Base-by-base conservation (phyloP, 2,329 filamentous ascomycete species). In the Dryadomyces sulphureus region DNA sequence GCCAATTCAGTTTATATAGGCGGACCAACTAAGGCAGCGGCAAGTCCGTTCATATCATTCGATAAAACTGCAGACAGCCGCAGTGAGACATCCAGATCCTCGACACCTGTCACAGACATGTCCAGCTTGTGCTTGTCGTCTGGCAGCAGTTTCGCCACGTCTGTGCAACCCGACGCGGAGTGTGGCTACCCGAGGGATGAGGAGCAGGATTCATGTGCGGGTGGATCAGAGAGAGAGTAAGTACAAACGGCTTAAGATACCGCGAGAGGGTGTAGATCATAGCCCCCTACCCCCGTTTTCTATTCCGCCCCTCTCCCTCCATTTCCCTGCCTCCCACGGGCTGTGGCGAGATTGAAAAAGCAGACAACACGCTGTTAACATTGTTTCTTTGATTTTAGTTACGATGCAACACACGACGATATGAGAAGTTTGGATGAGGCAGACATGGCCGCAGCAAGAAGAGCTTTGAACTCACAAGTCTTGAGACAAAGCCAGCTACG, bases 31-130 rank as follows among this genome's bases (percentile, higher is more conserved):
- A 25, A 11, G n/a, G 8, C 22, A 3, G 35, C 19, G 22, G 22
- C 22, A 20, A 34, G 43, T 7, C 5, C 43, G 6, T 40, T 30
- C 24, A 16, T 17, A 14, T 8, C 40, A 16, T 32, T 43, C n/a
- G 46, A 50, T 5, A 45, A 43, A 4, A 7, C 36, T 6, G 32
- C n/a, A 34, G 30, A 43, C 20, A 19, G 7, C 21, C 25, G 40
- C 35, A 52, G 52, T 45, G 50, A 52, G 41, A 50, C 38, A 38
- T 52, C 50, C 16, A 45, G 49, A 27, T 49, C 49, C 7, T 51
- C 50, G 5, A 50, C 48, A 7, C 49, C 52, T 3, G 45, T 49
- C 24, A 53, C 49, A 7, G 52, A 52, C 17, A 39, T 47, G 38
- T 51, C 50, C 4, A 48, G 41, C 32, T 47, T 45, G 43, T 48